phyloP scores from a whole-genome alignment of 2,329 filamentous ascomycete genomes.

The Davidsoniella eucalypti region DNA sequence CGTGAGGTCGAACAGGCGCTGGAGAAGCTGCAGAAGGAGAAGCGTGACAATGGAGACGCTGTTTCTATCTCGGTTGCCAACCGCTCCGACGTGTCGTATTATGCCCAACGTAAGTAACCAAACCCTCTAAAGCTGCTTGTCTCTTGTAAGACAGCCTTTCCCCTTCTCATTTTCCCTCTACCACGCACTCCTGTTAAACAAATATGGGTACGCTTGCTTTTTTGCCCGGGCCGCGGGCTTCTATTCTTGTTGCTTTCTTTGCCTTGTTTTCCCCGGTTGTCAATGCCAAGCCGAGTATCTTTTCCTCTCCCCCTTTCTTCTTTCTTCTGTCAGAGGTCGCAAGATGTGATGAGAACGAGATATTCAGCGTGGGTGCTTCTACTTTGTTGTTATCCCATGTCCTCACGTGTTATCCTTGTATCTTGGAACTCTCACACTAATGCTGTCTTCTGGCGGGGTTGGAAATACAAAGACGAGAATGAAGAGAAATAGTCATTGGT shows the following conservation, averaged over 20 bases:
- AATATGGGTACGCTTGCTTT: constrained; percentile 1
- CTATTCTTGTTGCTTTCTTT: background rate
- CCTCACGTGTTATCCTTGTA: background rate
- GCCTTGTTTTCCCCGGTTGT: background rate
- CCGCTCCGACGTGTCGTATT: constrained; percentile 37
- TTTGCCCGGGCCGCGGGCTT: background rate
- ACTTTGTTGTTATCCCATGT: background rate
- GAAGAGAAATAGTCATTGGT: background rate
- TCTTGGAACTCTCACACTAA: constrained; percentile 10
- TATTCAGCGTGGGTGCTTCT: too few species aligned
- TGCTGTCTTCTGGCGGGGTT: constrained; percentile 3
- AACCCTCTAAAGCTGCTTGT: background rate
- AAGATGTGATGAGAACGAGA: too few species aligned
- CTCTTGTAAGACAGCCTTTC: background rate
- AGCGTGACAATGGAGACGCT: constrained; percentile 15
- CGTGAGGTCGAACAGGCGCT: constrained; percentile 7
- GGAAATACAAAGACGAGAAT: background rate
- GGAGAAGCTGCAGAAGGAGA: constrained; percentile 3
- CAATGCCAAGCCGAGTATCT: background rate
- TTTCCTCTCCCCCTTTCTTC: background rate
- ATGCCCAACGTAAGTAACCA: constrained; percentile 26
- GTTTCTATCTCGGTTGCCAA: constrained; percentile 31
- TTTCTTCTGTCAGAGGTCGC: background rate
- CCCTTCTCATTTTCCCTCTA: constrained; percentile 1
- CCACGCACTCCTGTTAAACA: background rate